Evolutionary conservation across 805 yeast species (phyloP).

Genomic region (Sporopachydermia lactativora): DNA sequence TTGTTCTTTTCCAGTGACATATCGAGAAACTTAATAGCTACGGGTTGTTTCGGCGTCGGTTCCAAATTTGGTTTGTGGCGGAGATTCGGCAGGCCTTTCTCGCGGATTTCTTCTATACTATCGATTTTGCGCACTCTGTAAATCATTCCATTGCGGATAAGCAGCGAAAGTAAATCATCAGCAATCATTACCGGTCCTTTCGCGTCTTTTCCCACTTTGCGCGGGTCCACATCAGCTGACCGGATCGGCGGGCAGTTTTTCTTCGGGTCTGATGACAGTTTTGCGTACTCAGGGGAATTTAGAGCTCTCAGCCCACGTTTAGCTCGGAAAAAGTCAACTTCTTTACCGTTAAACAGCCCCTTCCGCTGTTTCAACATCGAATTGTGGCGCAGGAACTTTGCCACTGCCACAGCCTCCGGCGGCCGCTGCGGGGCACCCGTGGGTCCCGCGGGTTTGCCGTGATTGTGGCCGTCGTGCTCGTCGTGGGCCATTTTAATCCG

Average conservation of each 20-base stretch:
- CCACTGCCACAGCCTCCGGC: slow-evolving; percentile 50
- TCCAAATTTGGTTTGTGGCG: neutral
- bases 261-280: slow-evolving; percentile 31
- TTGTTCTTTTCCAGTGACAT: neutral
- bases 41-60: neutral
- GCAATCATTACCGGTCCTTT: neutral
- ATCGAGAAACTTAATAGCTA: neutral
- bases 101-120: neutral
- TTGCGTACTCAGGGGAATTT: slow-evolving; percentile 53
- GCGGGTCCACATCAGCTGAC: slow-evolving; percentile 8
- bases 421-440: neutral
- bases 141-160: neutral
- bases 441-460: neutral
- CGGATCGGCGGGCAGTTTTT: neutral
- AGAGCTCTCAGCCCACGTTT: slow-evolving; percentile 77
- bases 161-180: neutral
- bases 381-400: slow-evolving; percentile 55
- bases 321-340: slow-evolving; percentile 69
- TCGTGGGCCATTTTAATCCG: no score
- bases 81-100: neutral
- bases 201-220: slow-evolving; percentile 12
- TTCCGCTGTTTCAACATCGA: slow-evolving; percentile 61
- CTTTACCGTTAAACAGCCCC: slow-evolving; percentile 60
- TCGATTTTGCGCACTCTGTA: neutral
- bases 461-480: neutral